Base-by-base conservation (phyloP, 2,329 filamentous ascomycete genomes). In the Colletotrichum echinochloae region DNA sequence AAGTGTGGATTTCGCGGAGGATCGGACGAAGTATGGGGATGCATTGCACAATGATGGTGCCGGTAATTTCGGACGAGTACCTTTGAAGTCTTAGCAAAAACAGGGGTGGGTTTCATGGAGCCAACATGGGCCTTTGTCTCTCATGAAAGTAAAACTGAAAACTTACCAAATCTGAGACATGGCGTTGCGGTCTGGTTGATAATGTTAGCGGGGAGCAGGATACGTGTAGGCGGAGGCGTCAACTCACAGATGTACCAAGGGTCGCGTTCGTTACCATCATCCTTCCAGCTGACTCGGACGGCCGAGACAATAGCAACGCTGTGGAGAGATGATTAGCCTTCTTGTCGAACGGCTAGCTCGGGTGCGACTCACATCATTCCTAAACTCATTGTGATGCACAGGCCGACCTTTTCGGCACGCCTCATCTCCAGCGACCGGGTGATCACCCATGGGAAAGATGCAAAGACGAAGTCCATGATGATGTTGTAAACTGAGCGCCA, bases 31-130 rank as follows among this genome's bases (percentile, higher is more conserved):
- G 74, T 20, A 88, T 82, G 2, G 86, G 86, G 3, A 88, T 83
- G 70, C 84, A 87, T 73, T 87, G 85, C 5, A 87, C 86, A 52
- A 88, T 86, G 72, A 88, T 86, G 33, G 86, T 87, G 63, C 85
- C 85, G 11, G 84, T 81, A 63, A 87, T 79, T 76, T 88, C 86
- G 20, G 85, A 85, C 0, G 84, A 86, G 76, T 86, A 83, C 77
- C 78, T 77, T 44, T 61, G 35, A 48, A 16, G 56, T 63, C 18
- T 59, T 35, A 64, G 62, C 41, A 18, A 51, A 44, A 18, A 5
- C 11, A 23, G 8, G 35, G 28, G 26, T 18, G 64, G 44, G 16
- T 37, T 28, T n/a, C 20, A 26, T 55, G 54, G 37, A 6, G 39
- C 44, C 5, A n/a, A 28, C 26, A 26, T 16, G n/a, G 39, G 18